Evolutionary conservation across 176 grass and related monocot genomes (phyloP).

Genomic region (Hordeum vulgare): MorexV3_pseudomolecules_assembly NC_058519.1:45867737-45868236

Average conservation of each 20-base stretch:
- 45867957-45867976: constrained; percentile 97
- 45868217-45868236: too few species aligned
- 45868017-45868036: background rate
- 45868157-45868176: too few species aligned
- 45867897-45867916: constrained; percentile 17
- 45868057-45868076: too few species aligned
- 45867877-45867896: background rate
- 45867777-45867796: background rate
- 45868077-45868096: too few species aligned
- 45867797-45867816: background rate
- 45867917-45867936: constrained; percentile 71
- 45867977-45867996: constrained; percentile 82
- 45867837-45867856: background rate
- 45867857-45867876: background rate
- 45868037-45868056: too few species aligned
- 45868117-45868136: too few species aligned
- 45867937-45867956: constrained; percentile 77
- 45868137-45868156: too few species aligned
- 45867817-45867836: background rate
- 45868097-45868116: too few species aligned
- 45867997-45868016: background rate
- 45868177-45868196: too few species aligned
- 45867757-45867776: background rate
- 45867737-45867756: constrained; percentile 56
- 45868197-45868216: too few species aligned